Percentiles rank a stretch among this genome's conserved stretches.
These are phyloP conservation scores for Xerocomellus chrysenteron DNA, from an alignment of 768 basidiomycete species.

Conservation along the genomic window DNA sequence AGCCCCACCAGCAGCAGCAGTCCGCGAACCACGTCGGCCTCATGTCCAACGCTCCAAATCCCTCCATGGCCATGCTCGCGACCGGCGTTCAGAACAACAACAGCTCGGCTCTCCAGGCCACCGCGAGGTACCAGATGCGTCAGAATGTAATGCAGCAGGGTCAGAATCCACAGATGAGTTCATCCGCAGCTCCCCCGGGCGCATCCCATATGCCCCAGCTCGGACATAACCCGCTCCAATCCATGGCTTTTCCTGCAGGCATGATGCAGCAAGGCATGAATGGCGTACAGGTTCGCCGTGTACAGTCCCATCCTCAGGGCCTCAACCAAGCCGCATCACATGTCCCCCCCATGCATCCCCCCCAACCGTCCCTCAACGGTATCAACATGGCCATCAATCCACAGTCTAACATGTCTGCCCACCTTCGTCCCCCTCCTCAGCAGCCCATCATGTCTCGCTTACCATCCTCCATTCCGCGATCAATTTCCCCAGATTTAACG, in stretches of 20 bases:
- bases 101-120: conserved; percentile 23
- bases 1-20: conserved; percentile 36
- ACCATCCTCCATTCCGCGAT: conserved; percentile 33
- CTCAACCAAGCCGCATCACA: conserved; percentile 40
- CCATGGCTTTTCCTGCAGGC: conserved; percentile 42
- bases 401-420: conserved; percentile 41
- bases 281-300: conserved; percentile 46
- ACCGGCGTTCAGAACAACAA: conserved; percentile 27
- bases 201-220: conserved; percentile 31
- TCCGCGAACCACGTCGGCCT: conserved; percentile 36
- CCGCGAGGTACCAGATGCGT: conserved; percentile 33
- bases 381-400: conserved; percentile 47
- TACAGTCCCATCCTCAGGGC: conserved; percentile 55
- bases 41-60: conserved; percentile 35
- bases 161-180: conserved; percentile 36
- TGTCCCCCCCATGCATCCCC: conserved; percentile 36
- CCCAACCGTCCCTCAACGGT: conserved; percentile 35
- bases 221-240: conserved; percentile 39
- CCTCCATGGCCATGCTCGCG: conserved; percentile 41
- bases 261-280: conserved; percentile 42
- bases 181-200: conserved; percentile 27
- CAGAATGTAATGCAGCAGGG: conserved; percentile 39
- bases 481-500: conserved; percentile 46
- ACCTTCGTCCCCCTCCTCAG: conserved; percentile 37
- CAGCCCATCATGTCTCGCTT: conserved; percentile 34